Evolutionary conservation across 1,139 yeast species (phyloP), one percentile per base, ranked within the genome.

Genomic region (Arxiozyma slooffiae): DNA sequence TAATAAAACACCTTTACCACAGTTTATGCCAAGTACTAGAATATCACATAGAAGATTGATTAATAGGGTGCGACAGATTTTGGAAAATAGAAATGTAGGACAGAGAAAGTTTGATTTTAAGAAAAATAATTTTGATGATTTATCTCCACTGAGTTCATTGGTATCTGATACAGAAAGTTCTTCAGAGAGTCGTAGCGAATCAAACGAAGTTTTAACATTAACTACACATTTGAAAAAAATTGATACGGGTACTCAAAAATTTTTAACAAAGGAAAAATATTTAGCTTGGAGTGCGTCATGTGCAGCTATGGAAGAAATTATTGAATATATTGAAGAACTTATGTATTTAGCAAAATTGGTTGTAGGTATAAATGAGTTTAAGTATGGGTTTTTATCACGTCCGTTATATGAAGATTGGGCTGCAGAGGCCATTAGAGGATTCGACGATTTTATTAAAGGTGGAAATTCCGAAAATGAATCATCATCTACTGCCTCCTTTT

Each of bases 261-360:
- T 55, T 38, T 52, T 66, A 21, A 56, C 72, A n/a, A 68, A 69
- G 47, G 72, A 68, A 49, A 70, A 69, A 51, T 72, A 72, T 53
- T 63, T 76, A 60, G 69, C 76, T 48, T 76, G 80, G 80, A 76
- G 75, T 56, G 80, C 80, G 1, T 64, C 77, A 0, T 71, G 73
- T 51, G 71, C 77, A 2, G 77, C 78, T 0, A 59, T 72, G 2
- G 79, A 74, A 51, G 80, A 76, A 55, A 67, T 76, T 36, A 74
- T 76, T 44, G 77, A 72, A 48, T 76, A 74, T 54, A 66, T 73
- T 26, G 80, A 76, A 54, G 79, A 75, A 54, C 60, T 76, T 9
- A 56, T 70, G 4, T 70, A 67, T 48, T 55, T 76, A 41, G 66
- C 73, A 0, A 74, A 71, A 54, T 56, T 72, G 14, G 59, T 76